phyloP scores from a whole-genome alignment of 495 filamentous ascomycete species.

The Aspergillus kassunensis region DNA sequence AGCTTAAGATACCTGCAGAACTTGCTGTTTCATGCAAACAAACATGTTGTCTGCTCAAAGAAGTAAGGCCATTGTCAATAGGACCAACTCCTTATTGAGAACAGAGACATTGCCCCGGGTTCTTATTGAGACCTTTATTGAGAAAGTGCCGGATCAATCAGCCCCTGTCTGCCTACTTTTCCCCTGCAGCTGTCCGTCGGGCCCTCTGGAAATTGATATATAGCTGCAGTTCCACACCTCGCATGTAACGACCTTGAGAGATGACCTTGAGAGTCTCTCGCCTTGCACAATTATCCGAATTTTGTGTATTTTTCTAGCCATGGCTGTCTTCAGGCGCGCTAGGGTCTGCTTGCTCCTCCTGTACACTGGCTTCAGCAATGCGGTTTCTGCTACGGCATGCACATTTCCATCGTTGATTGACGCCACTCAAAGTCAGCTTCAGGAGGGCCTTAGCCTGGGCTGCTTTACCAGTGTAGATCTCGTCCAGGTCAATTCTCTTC shows the following conservation, averaged over 20 bases:
- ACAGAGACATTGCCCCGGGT: no score
- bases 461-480: conserved; percentile 57
- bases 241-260: background rate
- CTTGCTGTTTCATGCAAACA: background rate
- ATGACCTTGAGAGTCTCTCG: background rate
- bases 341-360: background rate
- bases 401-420: conserved; percentile 34
- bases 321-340: background rate
- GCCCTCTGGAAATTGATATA: background rate
- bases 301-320: background rate
- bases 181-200: background rate
- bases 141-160: no score
- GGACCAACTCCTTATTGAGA: background rate
- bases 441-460: conserved; percentile 43
- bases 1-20: background rate
- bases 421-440: conserved; percentile 49
- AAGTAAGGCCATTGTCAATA: background rate
- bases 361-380: background rate
- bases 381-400: background rate
- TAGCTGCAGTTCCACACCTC: background rate
- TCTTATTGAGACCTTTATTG: no score
- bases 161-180: no score
- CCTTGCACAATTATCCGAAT: background rate
- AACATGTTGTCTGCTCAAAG: background rate
- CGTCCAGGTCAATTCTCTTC: conserved; percentile 35